Percentiles rank a stretch among this genome's conserved stretches.
Evolutionary conservation across 2,329 filamentous ascomycete genomes (phyloP).

Genomic region (Grosmannia penicillata): DNA sequence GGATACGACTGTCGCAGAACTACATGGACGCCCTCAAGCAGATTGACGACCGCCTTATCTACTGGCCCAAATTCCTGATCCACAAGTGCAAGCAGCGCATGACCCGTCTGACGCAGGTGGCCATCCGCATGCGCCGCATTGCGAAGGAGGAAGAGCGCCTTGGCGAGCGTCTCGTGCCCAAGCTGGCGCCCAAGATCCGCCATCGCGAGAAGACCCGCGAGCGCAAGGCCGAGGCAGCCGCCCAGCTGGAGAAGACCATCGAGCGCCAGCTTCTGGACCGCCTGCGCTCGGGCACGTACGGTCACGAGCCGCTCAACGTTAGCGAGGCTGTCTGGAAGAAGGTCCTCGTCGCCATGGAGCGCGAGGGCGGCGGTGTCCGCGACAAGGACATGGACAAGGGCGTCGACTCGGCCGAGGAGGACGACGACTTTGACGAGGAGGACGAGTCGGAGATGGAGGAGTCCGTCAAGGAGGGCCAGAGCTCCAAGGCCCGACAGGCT

Average conservation of each 20-base stretch:
- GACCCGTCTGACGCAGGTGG: slow-evolving; percentile 82
- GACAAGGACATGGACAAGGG: slow-evolving; percentile 86
- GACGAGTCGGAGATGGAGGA: slow-evolving; percentile 42
- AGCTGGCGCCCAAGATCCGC: slow-evolving; percentile 79
- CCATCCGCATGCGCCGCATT: slow-evolving; percentile 63
- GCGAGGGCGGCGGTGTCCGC: slow-evolving; percentile 64
- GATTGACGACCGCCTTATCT: slow-evolving; percentile 73
- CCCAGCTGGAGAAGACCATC: slow-evolving; percentile 90
- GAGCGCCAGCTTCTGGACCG: slow-evolving; percentile 89
- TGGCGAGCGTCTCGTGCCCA: slow-evolving; percentile 77
- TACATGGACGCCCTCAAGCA: slow-evolving; percentile 81
- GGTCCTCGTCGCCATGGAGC: slow-evolving; percentile 81
- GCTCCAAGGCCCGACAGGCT: slow-evolving; percentile 23
- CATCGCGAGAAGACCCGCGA: slow-evolving; percentile 59
- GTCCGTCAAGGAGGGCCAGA: slow-evolving; percentile 59
- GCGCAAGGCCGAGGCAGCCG: slow-evolving; percentile 59
- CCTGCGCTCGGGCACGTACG: slow-evolving; percentile 82
- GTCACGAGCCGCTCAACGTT: slow-evolving; percentile 86
- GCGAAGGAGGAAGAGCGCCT: slow-evolving; percentile 80
- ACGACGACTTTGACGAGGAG: slow-evolving; percentile 44
- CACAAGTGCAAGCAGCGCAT: slow-evolving; percentile 87
- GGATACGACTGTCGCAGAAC: slow-evolving; percentile 77
- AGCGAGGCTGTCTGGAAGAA: slow-evolving; percentile 95
- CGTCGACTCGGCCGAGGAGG: slow-evolving; percentile 61
- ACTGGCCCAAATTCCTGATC: slow-evolving; percentile 86